Conservation (phyloP, 306 rosid genomes). For the Potentilla sterilis region DNA sequence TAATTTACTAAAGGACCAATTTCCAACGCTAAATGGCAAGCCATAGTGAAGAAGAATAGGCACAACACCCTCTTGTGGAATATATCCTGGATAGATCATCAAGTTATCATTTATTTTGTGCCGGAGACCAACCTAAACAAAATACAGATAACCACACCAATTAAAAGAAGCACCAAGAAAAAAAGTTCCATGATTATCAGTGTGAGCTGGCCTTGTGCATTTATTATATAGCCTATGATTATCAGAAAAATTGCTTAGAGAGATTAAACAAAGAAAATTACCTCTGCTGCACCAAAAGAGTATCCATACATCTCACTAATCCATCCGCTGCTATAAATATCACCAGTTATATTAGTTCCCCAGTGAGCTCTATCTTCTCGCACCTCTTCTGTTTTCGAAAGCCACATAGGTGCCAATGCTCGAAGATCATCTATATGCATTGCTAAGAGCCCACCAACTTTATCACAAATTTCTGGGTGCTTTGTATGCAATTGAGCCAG, state of each 20-base stretch:
- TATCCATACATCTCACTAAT: constrained; percentile 99
- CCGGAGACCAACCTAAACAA: constrained; percentile 72
- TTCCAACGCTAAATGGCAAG: constrained; percentile 75
- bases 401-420: constrained; percentile 95
- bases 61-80: constrained; percentile 70
- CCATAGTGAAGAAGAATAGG: constrained; percentile 98
- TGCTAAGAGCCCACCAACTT: constrained; percentile 96
- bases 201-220: constrained; percentile 4
- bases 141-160: constrained; percentile 24
- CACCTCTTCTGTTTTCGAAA: constrained; percentile 95
- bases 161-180: constrained; percentile 14
- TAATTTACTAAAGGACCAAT: constrained; percentile 90
- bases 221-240: neutral
- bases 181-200: constrained; percentile 5
- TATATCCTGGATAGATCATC: constrained; percentile 94
- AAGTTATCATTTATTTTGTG: constrained; percentile 96
- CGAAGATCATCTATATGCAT: constrained; percentile 92
- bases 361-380: constrained; percentile 91
- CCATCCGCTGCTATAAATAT: constrained; percentile 88
- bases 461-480: constrained; percentile 89
- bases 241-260: constrained; percentile 2
- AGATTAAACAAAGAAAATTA: constrained; percentile 36
- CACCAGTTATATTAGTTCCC: constrained; percentile 91
- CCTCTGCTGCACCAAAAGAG: constrained; percentile 98
- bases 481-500: constrained; percentile 85